Evolutionary conservation across 2,329 filamentous ascomycete genomes (phyloP), one percentile per base, ranked within the genome.

Genomic region (Diaporthe capsici): DNA sequence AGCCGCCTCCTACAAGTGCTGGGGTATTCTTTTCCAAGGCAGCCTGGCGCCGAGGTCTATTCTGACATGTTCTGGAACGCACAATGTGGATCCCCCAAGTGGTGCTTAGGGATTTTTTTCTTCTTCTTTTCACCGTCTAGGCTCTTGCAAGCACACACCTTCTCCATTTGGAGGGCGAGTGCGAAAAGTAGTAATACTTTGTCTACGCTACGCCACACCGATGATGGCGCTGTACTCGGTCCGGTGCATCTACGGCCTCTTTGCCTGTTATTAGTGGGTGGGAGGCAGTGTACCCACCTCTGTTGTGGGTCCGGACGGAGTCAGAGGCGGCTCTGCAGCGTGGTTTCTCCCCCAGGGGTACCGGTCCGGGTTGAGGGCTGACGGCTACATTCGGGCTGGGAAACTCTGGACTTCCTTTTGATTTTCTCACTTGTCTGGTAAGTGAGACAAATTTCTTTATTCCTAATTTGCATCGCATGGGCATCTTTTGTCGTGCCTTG

Each of bases 1-100:
- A 1, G 22, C 47, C 34, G 65, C 34, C 34, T 42, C 31, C 65
- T 37, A 28, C 42, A 39, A 13, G 22, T 53, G 15, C 13, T 47
- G 34, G 10, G 6, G 9, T 67, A 9, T 51, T 51, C 13, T 39
- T 55, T 42, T 55, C 65, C 49, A 55, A 31, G 65, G 49, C 22
- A 55, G 49, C 65, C 65, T 22, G 34, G 8, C 39, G 28, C 37
- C 47, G 58, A 47, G 73, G 31, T 7, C 17, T n/a, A 44, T 28
- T 37, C 25, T 20, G 39, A 67, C 68, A 34, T 65, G 73, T 61
- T 65, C 73, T 75, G 28, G 73, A 75, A 75, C 57, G 34, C 60
- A 13, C 20, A 49, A 42, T 63, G 71, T 73, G 71, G 71, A 47
- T 1, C 57, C 34, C 3, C 10, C 17, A 72, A 22, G 53, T 53